Conservation (phyloP, 257 asterid genomes). For the Ballota nigra region DNA sequence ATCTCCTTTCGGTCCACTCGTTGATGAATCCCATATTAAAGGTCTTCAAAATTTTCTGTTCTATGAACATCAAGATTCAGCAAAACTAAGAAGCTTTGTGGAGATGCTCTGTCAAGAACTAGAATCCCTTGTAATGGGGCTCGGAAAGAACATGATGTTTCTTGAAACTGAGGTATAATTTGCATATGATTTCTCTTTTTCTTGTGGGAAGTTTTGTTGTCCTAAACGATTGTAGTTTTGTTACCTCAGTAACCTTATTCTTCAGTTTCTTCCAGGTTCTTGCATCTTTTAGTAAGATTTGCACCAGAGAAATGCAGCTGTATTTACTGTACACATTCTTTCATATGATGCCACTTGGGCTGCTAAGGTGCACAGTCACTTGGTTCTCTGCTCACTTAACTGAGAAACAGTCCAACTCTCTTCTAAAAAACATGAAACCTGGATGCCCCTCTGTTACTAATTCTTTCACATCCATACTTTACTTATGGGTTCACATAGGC, state of each 20-base stretch:
- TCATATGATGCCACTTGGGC: conserved; percentile 77
- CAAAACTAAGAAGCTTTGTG: conserved; percentile 38
- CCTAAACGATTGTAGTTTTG: background rate
- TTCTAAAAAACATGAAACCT: conserved; percentile 45
- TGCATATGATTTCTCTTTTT: background rate
- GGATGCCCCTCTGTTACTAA: conserved; percentile 42
- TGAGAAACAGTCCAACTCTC: conserved; percentile 47
- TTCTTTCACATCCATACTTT: conserved; percentile 46
- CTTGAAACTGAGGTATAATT: conserved; percentile 65
- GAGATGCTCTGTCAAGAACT: conserved; percentile 57
- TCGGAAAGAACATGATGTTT: conserved; percentile 44
- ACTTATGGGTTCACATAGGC: conserved; percentile 63
- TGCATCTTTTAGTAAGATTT: conserved; percentile 49
- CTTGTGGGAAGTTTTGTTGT: background rate
- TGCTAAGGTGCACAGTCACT: conserved; percentile 56
- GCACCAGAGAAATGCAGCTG: conserved; percentile 59
- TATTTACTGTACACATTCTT: conserved; percentile 67
- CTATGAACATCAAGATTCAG: conserved; percentile 38
- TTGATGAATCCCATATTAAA: conserved; percentile 57
- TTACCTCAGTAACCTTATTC: conserved; percentile 45
- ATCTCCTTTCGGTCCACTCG: conserved; percentile 37
- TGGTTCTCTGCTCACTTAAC: conserved; percentile 76
- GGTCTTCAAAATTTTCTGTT: conserved; percentile 53
- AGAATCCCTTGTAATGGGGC: conserved; percentile 44
- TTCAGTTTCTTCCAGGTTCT: conserved; percentile 59